Base-by-base conservation (phyloP, 495 filamentous ascomycete species). In the Jackrogersella multiformis region DNA sequence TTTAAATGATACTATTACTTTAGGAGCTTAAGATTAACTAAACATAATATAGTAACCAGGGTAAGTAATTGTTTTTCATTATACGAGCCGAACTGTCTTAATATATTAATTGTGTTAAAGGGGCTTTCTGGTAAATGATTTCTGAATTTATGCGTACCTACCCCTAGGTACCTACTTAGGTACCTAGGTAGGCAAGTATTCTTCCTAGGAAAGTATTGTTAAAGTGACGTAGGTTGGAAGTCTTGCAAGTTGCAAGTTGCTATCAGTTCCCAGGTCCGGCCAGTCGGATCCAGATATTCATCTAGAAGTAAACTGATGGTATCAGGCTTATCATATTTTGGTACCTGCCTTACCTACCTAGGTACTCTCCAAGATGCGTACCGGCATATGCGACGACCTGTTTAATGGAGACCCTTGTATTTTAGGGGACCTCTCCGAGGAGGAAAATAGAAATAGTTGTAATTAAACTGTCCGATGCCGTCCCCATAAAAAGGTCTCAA, bases 401-500 rank as follows among this genome's bases (percentile, higher is more conserved):
- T n/a, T n/a, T n/a, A n/a, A n/a, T n/a, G n/a, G n/a, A n/a, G n/a
- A n/a, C 46, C 28, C 28, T n/a, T 15, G 16, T 34, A 51, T 32
- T 56, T 44, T 15, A 39, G 49, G 32, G 10, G 2, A 35, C 34
- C 30, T 36, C 26, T n/a, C n/a, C n/a, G n/a, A 9, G n/a, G 38
- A n/a, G 8, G 13, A 10, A 30, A 23, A 49, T 13, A 32, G 15
- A 32, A 44, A n/a, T n/a, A n/a, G n/a, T n/a, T 21, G 16, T 44
- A 16, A 12, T 41, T 24, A 26, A 57, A 16, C 12, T 53, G 16
- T 32, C 49, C 38, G 36, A 52, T 4, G 53, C 42, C 28, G 39
- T 56, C 49, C 36, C 56, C 52, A 13, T 41, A 48, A 60, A 56
- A 39, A 61, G 56, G 66, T 69, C 65, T 69, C 66, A 65, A 64